Evolutionary conservation across 345 rosid species (phyloP), one percentile per base, ranked within the genome.

Genomic region (Theobroma cacao): DNA sequence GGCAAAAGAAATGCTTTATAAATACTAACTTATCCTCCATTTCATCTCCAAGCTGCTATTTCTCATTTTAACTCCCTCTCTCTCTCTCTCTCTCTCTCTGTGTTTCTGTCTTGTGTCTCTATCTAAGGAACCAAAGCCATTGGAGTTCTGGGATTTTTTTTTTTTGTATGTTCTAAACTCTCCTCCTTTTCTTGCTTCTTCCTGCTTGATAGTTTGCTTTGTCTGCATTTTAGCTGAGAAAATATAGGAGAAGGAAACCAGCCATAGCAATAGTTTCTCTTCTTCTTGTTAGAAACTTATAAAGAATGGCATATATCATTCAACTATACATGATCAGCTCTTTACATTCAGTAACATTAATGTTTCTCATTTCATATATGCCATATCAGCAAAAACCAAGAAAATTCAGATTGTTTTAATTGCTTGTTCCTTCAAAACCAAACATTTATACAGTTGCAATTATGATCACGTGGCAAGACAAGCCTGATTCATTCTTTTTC

Each of bases 141-240:
- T 36, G n/a, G 24, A 68, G 15, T 14, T 68, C 62, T 48, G 76
- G 38, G 73, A n/a, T 2, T 43, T 56, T 50, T 28, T 47, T 61
- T 65, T 5, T 5, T 59, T 68, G 79, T 60, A 74, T 20, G 79
- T 60, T 58, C 47, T 18, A 36, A 13, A 26, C 70, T 59, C 26
- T 58, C 24, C 70, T 12, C 34, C 22, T 0, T 68, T 77, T 66
- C 55, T 77, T 53, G 45, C 8, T 52, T 22, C 22, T 66, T 30
- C 10, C 26, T 69, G 48, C 24, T 38, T 10, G 0, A 64, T 36
- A 30, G 9, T 64, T 12, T 20, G 47, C 45, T 4, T 13, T 28
- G 30, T 50, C 36, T 43, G 77, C 65, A 34, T 76, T 63, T 56
- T 67, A 73, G 18, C 55, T 41, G 33, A 60, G 79, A 34, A 56